These are phyloP conservation scores for Penicillium canescens DNA, from an alignment of 495 filamentous ascomycete species.

Conservation along the genomic window DNA sequence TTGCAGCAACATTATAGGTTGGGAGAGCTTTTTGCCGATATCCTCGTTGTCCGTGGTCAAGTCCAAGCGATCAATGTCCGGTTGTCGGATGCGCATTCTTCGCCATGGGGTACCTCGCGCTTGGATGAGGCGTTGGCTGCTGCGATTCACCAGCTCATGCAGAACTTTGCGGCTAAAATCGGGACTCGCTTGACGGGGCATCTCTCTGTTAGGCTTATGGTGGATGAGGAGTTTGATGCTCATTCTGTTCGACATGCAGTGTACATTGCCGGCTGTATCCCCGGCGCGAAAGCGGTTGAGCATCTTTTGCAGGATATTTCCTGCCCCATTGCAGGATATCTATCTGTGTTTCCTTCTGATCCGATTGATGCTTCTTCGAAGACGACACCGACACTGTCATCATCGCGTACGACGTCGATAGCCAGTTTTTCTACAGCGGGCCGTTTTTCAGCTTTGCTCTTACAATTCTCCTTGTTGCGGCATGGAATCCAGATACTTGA, in stretches of 20 bases:
- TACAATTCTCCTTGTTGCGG: slow-evolving; percentile 13
- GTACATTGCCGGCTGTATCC: slow-evolving; percentile 39
- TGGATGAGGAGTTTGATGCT: slow-evolving; percentile 46
- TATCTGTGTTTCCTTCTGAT: slow-evolving; percentile 31
- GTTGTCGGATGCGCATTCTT: slow-evolving; percentile 32
- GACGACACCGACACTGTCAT: slow-evolving; percentile 14
- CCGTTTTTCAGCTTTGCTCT: background rate
- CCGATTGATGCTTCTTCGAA: slow-evolving; percentile 8
- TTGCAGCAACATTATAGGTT: slow-evolving; percentile 67
- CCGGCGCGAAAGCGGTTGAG: slow-evolving; percentile 31
- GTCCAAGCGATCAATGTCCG: slow-evolving; percentile 66
- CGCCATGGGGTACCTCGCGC: slow-evolving; percentile 56
- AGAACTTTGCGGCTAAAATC: slow-evolving; percentile 49
- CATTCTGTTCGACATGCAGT: slow-evolving; percentile 41
- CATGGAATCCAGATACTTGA: slow-evolving; percentile 6
- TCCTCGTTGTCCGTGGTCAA: slow-evolving; percentile 59
- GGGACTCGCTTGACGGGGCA: slow-evolving; percentile 64
- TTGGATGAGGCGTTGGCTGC: slow-evolving; percentile 50
- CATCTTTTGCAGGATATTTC: slow-evolving; percentile 26
- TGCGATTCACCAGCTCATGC: slow-evolving; percentile 63
- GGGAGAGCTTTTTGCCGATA: slow-evolving; percentile 68
- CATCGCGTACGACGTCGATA: background rate
- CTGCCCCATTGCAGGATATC: slow-evolving; percentile 33
- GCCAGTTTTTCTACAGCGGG: background rate
- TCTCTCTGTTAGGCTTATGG: slow-evolving; percentile 65